Conservation (phyloP, 1,284 basidiomycete genomes). For the Lignosus rhinocerotis region DNA sequence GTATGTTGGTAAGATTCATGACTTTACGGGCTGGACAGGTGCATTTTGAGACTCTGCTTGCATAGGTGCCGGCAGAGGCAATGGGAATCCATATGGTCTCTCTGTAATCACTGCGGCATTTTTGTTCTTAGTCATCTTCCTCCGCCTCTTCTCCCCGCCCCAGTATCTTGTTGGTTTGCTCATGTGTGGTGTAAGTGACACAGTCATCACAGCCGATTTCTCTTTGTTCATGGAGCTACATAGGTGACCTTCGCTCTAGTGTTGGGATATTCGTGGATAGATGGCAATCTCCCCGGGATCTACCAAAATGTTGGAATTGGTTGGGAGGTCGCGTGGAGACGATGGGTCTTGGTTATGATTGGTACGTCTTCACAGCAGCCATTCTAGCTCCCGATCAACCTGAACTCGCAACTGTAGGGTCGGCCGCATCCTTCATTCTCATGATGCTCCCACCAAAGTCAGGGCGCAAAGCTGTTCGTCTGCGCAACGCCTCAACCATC, state of each 20-base stretch:
- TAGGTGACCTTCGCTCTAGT: conserved; percentile 47
- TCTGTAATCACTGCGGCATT: conserved; percentile 54
- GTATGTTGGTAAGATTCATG: conserved; percentile 46
- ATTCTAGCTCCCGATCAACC: neutral
- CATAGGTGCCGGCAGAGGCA: conserved; percentile 47
- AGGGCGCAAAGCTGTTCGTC: conserved; percentile 47
- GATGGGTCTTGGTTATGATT: conserved; percentile 48
- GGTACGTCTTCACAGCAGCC: conserved; percentile 32
- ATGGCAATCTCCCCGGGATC: conserved; percentile 47
- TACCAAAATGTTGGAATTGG: conserved; percentile 53
- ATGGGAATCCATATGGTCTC: conserved; percentile 59
- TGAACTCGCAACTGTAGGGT: conserved; percentile 31
- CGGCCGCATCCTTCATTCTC: conserved; percentile 45
- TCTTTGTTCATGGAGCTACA: neutral
- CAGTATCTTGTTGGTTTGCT: conserved; percentile 40
- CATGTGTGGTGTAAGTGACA: conserved; percentile 37
- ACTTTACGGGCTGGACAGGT: too few species aligned
- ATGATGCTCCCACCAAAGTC: conserved; percentile 55
- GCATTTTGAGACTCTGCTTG: neutral
- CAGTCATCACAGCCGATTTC: neutral
- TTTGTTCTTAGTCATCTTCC: conserved; percentile 53
- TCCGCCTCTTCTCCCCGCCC: conserved; percentile 52
- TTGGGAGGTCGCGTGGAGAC: conserved; percentile 53
- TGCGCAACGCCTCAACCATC: conserved; percentile 45
- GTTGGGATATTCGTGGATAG: conserved; percentile 65